Evolutionary conservation across 139 green algal genomes (phyloP).

Genomic region (Microglena sp.): DNA sequence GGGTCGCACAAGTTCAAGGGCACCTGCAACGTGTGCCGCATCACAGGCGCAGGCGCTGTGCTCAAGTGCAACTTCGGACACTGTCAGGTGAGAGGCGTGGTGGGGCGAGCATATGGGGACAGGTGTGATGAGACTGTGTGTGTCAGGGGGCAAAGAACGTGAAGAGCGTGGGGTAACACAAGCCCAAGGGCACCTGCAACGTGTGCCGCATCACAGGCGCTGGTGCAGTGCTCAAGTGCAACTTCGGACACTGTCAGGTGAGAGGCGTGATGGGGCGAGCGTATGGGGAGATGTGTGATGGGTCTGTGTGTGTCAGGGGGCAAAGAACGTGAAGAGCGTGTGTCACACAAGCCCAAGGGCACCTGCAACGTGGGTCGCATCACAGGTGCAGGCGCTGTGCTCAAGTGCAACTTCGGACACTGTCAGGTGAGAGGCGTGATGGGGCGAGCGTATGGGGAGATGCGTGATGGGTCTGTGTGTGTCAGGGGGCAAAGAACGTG

Average conservation of each 20-base stretch:
- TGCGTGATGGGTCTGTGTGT: too few relatives aligned
- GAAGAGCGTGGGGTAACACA: slow-evolving; percentile 25
- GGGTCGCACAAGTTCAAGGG: slow-evolving; percentile 20
- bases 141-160: slow-evolving; percentile 29
- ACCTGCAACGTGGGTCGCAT: slow-evolving; percentile 27
- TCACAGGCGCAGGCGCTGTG: slow-evolving; percentile 28
- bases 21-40: slow-evolving; percentile 28
- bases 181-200: slow-evolving; percentile 20
- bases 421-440: too few relatives aligned
- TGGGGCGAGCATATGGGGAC: too few relatives aligned
- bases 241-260: slow-evolving; percentile 24
- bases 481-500: slow-evolving; percentile 26
- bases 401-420: slow-evolving; percentile 38
- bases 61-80: slow-evolving; percentile 38
- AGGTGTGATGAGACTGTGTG: too few relatives aligned
- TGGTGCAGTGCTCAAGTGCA: slow-evolving; percentile 48
- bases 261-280: too few relatives aligned
- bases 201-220: slow-evolving; percentile 23
- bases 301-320: slow-evolving; percentile 17
- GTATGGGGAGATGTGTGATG: too few relatives aligned
- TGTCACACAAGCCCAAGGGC: slow-evolving; percentile 19
- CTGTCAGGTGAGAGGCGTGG: too few relatives aligned
- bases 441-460: too few relatives aligned
- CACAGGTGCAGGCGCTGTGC: slow-evolving; percentile 28
- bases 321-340: slow-evolving; percentile 32